Base-by-base conservation (phyloP, 2,329 filamentous ascomycete genomes). In the Botrytis deweyae region DNA sequence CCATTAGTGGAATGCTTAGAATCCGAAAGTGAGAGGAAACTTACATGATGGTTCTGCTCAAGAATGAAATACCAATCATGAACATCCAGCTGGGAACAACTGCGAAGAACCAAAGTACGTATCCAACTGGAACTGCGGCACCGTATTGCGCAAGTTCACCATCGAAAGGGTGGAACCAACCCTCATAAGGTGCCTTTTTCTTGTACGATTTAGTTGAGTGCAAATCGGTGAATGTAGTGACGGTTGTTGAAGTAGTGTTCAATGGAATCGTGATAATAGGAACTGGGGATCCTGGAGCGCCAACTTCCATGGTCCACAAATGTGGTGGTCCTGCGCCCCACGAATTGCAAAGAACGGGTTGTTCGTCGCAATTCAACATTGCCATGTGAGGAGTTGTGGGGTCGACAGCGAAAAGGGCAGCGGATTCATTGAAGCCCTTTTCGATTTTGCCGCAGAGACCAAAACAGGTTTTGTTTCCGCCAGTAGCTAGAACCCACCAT, bases 21-120 rank as follows among this genome's bases (percentile, higher is more conserved):
- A 73, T 16, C n/a, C n/a, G 14, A 44, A 18, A 29, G 5, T n/a
- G 55, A 14, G 44, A 18, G 33, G 22, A 16, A 65, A 86, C 91
- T 88, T 85, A 94, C 93, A 95, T 94, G 83, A 95, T 88, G 74
- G 86, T 88, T 81, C 92, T 88, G 86, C 90, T 93, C 76, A 92
- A 80, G 81, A 95, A 90, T 71, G 91, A 93, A 78, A 95, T 86
- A 67, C 88, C 81, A 78, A 95, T 86, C 93, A 95, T 95, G 80
- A 94, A 90, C 72, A 89, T 83, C 93, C 93, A 95, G 85, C 91
- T 90, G 74, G 92, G 88, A 74, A 93, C 83, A 67, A 91, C 83
- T 78, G 87, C 86, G 79, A 92, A 89, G 77, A 85, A 86, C 88
- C 89, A 94, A 78, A 93, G 85, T 70, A 87, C 77, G 81, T 93